phyloP scores from a whole-genome alignment of 1,139 yeast species.

The Hyphopichia khmerensis region DNA sequence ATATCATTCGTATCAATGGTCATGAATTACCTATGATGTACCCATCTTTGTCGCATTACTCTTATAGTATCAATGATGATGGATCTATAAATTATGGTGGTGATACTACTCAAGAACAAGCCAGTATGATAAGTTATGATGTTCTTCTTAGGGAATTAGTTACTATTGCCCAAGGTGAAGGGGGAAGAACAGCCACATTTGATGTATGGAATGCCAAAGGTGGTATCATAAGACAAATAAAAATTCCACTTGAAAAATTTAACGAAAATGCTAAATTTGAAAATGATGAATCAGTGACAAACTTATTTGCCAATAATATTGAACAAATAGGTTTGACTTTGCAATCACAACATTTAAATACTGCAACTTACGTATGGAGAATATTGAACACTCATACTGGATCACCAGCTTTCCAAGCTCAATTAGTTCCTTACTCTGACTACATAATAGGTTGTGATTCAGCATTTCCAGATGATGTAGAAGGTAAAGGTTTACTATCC shows the following conservation, averaged over 20 bases:
- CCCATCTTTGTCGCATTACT: slow-evolving; percentile 29
- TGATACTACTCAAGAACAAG: slow-evolving; percentile 35
- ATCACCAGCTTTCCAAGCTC: slow-evolving; percentile 86
- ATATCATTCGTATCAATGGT: slow-evolving; percentile 73
- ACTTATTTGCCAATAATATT: slow-evolving; percentile 23
- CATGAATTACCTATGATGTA: slow-evolving; percentile 60
- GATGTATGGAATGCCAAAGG: slow-evolving; percentile 93
- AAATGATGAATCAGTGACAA: slow-evolving; percentile 9
- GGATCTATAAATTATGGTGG: slow-evolving; percentile 44
- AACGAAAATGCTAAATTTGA: slow-evolving; percentile 6
- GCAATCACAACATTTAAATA: slow-evolving; percentile 73
- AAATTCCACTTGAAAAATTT: slow-evolving; percentile 37
- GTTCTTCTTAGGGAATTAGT: slow-evolving; percentile 34
- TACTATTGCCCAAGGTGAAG: slow-evolving; percentile 31
- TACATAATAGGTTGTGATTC: slow-evolving; percentile 86
- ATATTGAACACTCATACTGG: slow-evolving; percentile 69
- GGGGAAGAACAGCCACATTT: slow-evolving; percentile 42
- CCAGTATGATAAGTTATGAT: slow-evolving; percentile 35
- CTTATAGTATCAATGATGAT: slow-evolving; percentile 42
- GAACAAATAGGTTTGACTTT: slow-evolving; percentile 60
- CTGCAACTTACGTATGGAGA: slow-evolving; percentile 88
- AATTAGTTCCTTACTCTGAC: slow-evolving; percentile 81
- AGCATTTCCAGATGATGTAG: slow-evolving; percentile 40
- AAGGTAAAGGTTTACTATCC: slow-evolving; percentile 65
- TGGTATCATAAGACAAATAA: slow-evolving; percentile 56